Evolutionary conservation across 768 basidiomycete genomes (phyloP).

Genomic region (Trametes gibbosa): DNA sequence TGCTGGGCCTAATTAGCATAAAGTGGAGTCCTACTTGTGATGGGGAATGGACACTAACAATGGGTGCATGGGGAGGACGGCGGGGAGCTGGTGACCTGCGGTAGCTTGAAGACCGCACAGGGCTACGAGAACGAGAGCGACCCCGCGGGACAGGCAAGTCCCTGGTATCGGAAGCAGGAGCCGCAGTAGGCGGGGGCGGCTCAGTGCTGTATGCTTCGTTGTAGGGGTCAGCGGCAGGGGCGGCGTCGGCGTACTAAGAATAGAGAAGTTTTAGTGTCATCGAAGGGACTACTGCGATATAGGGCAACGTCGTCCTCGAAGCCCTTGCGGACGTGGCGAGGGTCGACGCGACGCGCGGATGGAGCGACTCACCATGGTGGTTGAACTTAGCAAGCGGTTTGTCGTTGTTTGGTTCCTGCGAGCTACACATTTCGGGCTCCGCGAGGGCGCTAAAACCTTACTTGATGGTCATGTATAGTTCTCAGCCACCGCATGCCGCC

Average conservation of each 20-base stretch:
- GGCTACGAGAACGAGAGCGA: slow-evolving; percentile 73
- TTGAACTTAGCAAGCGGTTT: slow-evolving; percentile 30
- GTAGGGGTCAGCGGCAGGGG: slow-evolving; percentile 68
- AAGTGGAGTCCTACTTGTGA: not conserved
- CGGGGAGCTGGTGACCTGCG: slow-evolving; percentile 51
- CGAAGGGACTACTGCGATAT: not conserved
- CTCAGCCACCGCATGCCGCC: slow-evolving; percentile 46
- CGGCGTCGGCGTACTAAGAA: slow-evolving; percentile 61
- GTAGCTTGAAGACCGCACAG: slow-evolving; percentile 49
- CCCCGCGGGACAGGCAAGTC: slow-evolving; percentile 56
- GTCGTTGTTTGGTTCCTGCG: slow-evolving; percentile 26
- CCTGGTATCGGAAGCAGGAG: slow-evolving; percentile 37
- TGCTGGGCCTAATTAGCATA: slow-evolving; percentile 47
- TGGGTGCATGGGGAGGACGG: slow-evolving; percentile 67
- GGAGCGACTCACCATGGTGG: slow-evolving; percentile 63
- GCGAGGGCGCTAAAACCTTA: slow-evolving; percentile 35
- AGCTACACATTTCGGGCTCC: slow-evolving; percentile 23
- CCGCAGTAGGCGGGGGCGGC: slow-evolving; percentile 46
- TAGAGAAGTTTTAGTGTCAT: not conserved
- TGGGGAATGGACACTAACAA: slow-evolving; percentile 48
- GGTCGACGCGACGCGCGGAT: slow-evolving; percentile 9
- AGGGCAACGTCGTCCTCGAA: not conserved
- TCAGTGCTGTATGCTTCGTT: slow-evolving; percentile 75
- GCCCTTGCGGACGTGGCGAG: slow-evolving; percentile 1
- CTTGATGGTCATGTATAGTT: slow-evolving; percentile 57